phyloP scores from a whole-genome alignment of 2,329 filamentous ascomycete species.

The Dactylellina drechsleri region DNA sequence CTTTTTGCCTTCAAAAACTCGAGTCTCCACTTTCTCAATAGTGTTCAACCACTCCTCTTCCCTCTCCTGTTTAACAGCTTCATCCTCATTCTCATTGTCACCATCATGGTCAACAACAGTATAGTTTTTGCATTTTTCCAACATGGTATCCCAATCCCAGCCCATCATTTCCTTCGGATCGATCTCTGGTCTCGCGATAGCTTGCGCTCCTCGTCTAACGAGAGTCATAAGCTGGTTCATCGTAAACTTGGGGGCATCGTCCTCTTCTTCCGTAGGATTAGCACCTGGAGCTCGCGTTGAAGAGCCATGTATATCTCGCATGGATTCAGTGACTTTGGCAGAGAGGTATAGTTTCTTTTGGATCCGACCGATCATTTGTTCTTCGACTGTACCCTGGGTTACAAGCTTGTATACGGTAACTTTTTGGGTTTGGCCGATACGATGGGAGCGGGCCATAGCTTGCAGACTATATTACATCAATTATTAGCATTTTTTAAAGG shows the following conservation, averaged over 20 bases:
- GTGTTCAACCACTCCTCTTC: constrained; percentile 69
- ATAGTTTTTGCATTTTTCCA: constrained; percentile 68
- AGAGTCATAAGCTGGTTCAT: constrained; percentile 68
- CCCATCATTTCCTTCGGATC: constrained; percentile 69
- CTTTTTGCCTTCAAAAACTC: constrained; percentile 69
- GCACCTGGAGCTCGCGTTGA: constrained; percentile 51
- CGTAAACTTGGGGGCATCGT: constrained; percentile 67
- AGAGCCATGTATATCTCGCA: constrained; percentile 66
- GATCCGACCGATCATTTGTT: constrained; percentile 70
- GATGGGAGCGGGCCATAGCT: constrained; percentile 68
- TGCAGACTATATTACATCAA: constrained; percentile 65
- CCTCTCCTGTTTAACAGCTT: constrained; percentile 63
- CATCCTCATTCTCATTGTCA: constrained; percentile 59
- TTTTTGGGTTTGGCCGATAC: constrained; percentile 68
- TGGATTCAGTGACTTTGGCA: constrained; percentile 70
- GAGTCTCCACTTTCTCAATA: constrained; percentile 69
- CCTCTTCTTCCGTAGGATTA: constrained; percentile 58
- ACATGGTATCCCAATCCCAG: constrained; percentile 69
- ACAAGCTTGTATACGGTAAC: constrained; percentile 70
- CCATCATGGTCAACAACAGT: constrained; percentile 63
- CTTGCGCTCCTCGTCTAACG: constrained; percentile 68
- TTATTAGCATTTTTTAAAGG: constrained; percentile 66
- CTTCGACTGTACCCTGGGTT: constrained; percentile 69
- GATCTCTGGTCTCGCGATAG: constrained; percentile 66
- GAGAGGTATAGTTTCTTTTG: constrained; percentile 72